phyloP scores from a whole-genome alignment of 805 yeast species.

The Maudiozyma saulgeensis region DNA sequence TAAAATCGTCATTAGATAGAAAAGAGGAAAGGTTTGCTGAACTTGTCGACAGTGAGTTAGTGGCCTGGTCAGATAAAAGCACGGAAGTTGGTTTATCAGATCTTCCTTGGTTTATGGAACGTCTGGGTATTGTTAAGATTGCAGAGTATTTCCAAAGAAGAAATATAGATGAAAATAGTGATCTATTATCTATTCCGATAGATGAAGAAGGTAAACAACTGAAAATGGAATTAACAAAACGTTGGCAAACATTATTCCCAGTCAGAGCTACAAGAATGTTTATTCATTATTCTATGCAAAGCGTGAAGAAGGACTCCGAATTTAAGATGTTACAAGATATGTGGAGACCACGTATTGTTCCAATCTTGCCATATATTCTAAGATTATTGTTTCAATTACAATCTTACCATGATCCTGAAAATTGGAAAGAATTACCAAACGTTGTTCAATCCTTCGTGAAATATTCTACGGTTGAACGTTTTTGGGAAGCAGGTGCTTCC shows the following conservation, averaged over 20 bases:
- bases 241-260: slow-evolving; percentile 92
- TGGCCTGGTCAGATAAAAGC: slow-evolving; percentile 86
- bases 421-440: slow-evolving; percentile 79
- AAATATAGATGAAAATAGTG: slow-evolving; percentile 67
- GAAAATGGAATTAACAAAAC: slow-evolving; percentile 71
- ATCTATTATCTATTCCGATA: slow-evolving; percentile 70
- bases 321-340: slow-evolving; percentile 54
- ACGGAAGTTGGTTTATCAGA: slow-evolving; percentile 85
- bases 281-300: slow-evolving; percentile 91
- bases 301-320: slow-evolving; percentile 69
- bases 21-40: slow-evolving; percentile 71
- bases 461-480: slow-evolving; percentile 82
- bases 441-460: slow-evolving; percentile 90
- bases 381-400: slow-evolving; percentile 84
- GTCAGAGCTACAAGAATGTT: slow-evolving; percentile 91
- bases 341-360: slow-evolving; percentile 91
- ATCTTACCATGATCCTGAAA: slow-evolving; percentile 86
- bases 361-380: slow-evolving; percentile 82
- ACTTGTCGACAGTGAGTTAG: slow-evolving; percentile 87
- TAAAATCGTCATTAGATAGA: slow-evolving; percentile 64
- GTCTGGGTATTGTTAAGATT: slow-evolving; percentile 88
- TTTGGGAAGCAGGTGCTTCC: slow-evolving; percentile 98
- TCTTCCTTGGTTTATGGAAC: slow-evolving; percentile 96
- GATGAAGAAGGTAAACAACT: slow-evolving; percentile 78
- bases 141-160: slow-evolving; percentile 82